A percentile compares a stretch with the other conserved stretches of the same genome.
phyloP scores from a whole-genome alignment of 1,284 basidiomycete genomes.

The Apiotrichum porosum region DNA sequence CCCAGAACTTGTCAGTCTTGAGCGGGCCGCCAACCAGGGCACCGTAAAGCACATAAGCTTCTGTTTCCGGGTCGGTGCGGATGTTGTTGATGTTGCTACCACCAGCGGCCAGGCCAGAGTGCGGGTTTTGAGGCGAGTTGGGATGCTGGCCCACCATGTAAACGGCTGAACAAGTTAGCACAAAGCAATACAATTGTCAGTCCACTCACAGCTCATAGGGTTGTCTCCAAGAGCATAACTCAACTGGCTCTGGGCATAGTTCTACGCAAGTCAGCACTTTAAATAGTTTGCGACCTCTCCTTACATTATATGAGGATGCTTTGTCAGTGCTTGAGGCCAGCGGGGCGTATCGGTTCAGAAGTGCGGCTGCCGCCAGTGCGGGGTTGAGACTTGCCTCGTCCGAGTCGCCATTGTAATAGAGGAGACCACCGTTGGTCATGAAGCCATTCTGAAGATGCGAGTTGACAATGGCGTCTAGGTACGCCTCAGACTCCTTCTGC shows the following conservation, averaged over 20 bases:
- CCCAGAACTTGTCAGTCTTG: constrained; percentile 67
- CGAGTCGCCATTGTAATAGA: constrained; percentile 76
- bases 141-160: constrained; percentile 71
- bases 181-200: too few relatives aligned
- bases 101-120: constrained; percentile 79
- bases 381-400: constrained; percentile 75
- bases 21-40: constrained; percentile 84
- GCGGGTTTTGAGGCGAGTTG: constrained; percentile 82
- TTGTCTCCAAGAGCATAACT: constrained; percentile 81
- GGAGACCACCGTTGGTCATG: constrained; percentile 65
- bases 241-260: constrained; percentile 53
- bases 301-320: constrained; percentile 55
- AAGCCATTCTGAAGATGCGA: constrained; percentile 56
- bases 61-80: constrained; percentile 64
- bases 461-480: constrained; percentile 66
- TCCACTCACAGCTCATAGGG: constrained; percentile 64
- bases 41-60: constrained; percentile 75
- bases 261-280: too few relatives aligned
- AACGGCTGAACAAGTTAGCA: constrained; percentile 23
- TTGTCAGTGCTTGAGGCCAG: constrained; percentile 63
- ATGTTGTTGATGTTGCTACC: constrained; percentile 61
- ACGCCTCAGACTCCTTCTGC: constrained; percentile 66
- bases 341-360: constrained; percentile 69
- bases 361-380: constrained; percentile 76
- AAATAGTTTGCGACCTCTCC: constrained; percentile 50